Evolutionary conservation across 2,329 filamentous ascomycete genomes (phyloP).

Genomic region (Stagonosporopsis cucurbitacearum): DNA sequence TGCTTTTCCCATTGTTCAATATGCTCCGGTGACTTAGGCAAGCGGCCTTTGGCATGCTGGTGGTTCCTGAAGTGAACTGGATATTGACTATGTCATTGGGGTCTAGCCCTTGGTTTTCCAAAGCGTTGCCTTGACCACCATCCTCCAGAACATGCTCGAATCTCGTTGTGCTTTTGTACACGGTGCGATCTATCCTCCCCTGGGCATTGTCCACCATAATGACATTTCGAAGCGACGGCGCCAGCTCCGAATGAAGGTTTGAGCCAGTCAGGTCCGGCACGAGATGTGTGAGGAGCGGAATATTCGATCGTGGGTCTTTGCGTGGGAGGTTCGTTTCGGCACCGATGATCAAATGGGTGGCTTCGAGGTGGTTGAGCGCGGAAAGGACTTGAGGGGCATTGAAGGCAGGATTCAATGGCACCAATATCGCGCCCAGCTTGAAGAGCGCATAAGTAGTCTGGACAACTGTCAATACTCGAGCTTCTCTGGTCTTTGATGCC

Average conservation of each 20-base stretch:
- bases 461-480: constrained; percentile 27
- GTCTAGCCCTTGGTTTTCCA: constrained; percentile 59
- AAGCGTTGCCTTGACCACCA: constrained; percentile 45
- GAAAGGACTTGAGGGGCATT: constrained; percentile 78
- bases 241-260: constrained; percentile 59
- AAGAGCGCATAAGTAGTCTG: constrained; percentile 81
- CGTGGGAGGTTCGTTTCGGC: constrained; percentile 82
- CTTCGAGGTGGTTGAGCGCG: constrained; percentile 77
- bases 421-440: constrained; percentile 91
- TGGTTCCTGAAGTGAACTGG: constrained; percentile 97
- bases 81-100: constrained; percentile 85
- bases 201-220: constrained; percentile 80
- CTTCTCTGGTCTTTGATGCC: neutral
- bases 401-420: constrained; percentile 93
- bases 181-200: constrained; percentile 57
- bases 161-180: constrained; percentile 46
- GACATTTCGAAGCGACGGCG: constrained; percentile 74
- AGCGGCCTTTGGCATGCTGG: constrained; percentile 86
- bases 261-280: constrained; percentile 55
- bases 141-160: constrained; percentile 57
- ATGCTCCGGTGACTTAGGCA: constrained; percentile 86
- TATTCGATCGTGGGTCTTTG: constrained; percentile 66
- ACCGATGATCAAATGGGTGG: constrained; percentile 79
- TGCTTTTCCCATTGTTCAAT: constrained; percentile 87
- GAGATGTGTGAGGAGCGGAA: constrained; percentile 62